phyloP scores from a whole-genome alignment of 192 early-diverging fungal species.

The Rhizoclosmatium globosum region DNA sequence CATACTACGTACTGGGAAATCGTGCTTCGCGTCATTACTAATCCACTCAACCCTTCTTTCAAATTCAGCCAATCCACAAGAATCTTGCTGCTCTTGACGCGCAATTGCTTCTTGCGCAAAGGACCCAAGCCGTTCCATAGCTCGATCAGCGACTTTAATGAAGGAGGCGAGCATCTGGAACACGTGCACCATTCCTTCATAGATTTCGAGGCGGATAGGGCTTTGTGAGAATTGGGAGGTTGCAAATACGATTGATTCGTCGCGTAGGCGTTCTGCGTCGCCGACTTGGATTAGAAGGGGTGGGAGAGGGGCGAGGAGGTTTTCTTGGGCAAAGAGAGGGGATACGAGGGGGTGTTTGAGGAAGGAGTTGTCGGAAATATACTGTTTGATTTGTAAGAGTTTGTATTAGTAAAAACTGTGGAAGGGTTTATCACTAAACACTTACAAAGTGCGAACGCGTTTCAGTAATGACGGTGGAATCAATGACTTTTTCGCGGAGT shows the following conservation, averaged over 20 bases:
- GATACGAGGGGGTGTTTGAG: conserved; percentile 53
- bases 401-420: neutral
- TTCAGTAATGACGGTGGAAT: conserved; percentile 39
- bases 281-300: conserved; percentile 60
- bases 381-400: conserved; percentile 12
- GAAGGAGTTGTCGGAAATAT: conserved; percentile 41
- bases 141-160: conserved; percentile 26
- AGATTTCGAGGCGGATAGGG: conserved; percentile 53
- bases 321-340: conserved; percentile 51
- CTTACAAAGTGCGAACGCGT: conserved; percentile 40
- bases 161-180: conserved; percentile 52
- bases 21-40: neutral
- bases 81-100: neutral
- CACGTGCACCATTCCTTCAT: conserved; percentile 57
- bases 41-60: conserved; percentile 13
- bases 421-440: neutral
- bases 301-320: conserved; percentile 35
- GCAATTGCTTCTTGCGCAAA: conserved; percentile 8
- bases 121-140: conserved; percentile 35
- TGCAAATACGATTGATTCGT: conserved; percentile 54
- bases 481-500: conserved; percentile 43
- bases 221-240: conserved; percentile 17
- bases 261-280: conserved; percentile 55
- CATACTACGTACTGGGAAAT: conserved; percentile 20
- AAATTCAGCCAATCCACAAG: neutral